Evolutionary conservation across 2,329 filamentous ascomycete species (phyloP).

Genomic region (Aspergillus melleus): DNA sequence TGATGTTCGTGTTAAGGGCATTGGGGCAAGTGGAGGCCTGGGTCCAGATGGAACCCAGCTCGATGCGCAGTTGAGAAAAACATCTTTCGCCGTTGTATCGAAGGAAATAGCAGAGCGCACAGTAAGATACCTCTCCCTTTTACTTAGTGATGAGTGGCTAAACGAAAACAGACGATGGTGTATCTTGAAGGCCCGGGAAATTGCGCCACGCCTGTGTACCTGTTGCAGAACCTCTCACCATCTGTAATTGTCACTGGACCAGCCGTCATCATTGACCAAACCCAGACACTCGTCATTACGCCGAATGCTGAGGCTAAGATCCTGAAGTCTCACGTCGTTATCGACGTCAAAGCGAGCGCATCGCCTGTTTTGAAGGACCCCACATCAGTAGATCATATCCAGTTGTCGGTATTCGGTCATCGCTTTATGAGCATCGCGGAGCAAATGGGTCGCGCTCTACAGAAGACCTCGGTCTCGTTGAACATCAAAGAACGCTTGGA

Average conservation of each 20-base stretch:
- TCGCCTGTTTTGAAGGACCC: slow-evolving; percentile 47
- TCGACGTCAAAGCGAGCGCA: not conserved
- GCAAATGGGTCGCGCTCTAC: slow-evolving; percentile 77
- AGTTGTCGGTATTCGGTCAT: slow-evolving; percentile 51
- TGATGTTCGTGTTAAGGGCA: slow-evolving; percentile 36
- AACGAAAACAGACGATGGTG: slow-evolving; percentile 11
- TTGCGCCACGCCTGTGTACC: slow-evolving; percentile 28
- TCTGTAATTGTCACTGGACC: slow-evolving; percentile 29
- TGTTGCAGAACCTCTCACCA: slow-evolving; percentile 23
- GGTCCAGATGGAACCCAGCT: slow-evolving; percentile 18
- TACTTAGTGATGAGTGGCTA: not conserved
- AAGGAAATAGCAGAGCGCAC: not conserved
- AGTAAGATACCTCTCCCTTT: not conserved
- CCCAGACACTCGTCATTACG: not conserved
- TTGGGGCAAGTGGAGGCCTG: slow-evolving; percentile 17
- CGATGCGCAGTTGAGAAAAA: slow-evolving; percentile 12
- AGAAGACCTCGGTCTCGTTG: slow-evolving; percentile 72
- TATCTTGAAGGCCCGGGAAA: slow-evolving; percentile 31
- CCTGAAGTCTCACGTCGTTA: not conserved
- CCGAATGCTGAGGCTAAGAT: not conserved
- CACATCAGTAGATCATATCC: slow-evolving; percentile 74
- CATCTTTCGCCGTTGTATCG: not conserved
- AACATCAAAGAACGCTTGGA: slow-evolving; percentile 84
- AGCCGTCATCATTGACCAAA: slow-evolving; percentile 23
- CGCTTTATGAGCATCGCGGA: slow-evolving; percentile 83